These are phyloP conservation scores for Piedraia hortae DNA, from an alignment of 2,329 filamentous ascomycete genomes.

Conservation along the genomic window DNA sequence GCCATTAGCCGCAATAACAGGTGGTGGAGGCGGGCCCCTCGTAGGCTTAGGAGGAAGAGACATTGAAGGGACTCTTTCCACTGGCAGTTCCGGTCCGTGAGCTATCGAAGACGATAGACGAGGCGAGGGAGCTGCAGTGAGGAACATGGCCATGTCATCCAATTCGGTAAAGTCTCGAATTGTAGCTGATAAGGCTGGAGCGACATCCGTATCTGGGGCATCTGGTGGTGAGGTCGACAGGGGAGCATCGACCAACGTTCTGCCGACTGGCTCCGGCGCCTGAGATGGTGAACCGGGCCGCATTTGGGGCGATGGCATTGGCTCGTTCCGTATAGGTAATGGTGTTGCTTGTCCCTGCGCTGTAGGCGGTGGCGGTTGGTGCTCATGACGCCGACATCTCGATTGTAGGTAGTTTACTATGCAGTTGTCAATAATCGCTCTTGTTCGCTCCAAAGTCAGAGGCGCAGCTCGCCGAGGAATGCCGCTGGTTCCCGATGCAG, in stretches of 20 bases:
- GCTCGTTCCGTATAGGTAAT: slow-evolving; percentile 2
- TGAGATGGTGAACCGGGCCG: slow-evolving; percentile 1
- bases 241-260: slow-evolving; percentile 5
- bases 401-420: slow-evolving; percentile 22
- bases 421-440: slow-evolving; percentile 27
- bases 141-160: slow-evolving; percentile 5
- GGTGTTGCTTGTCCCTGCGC: neutral
- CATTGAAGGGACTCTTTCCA: slow-evolving; percentile 5
- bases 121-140: slow-evolving; percentile 6
- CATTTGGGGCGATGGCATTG: slow-evolving; percentile 1
- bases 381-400: slow-evolving; percentile 6
- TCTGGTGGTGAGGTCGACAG: slow-evolving; percentile 8
- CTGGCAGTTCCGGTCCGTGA: slow-evolving; percentile 2
- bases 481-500: slow-evolving; percentile 3
- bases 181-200: slow-evolving; percentile 4
- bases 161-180: slow-evolving; percentile 8
- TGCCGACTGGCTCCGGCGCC: slow-evolving; percentile 1
- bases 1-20: slow-evolving; percentile 4
- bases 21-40: slow-evolving; percentile 12
- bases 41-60: slow-evolving; percentile 8
- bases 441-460: slow-evolving; percentile 33
- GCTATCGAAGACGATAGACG: slow-evolving; percentile 1
- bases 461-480: slow-evolving; percentile 10
- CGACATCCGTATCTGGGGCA: slow-evolving; percentile 2
- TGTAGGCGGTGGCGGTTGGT: neutral